phyloP scores from a whole-genome alignment of 1,284 basidiomycete genomes.

The Marasmius sp. region DNA sequence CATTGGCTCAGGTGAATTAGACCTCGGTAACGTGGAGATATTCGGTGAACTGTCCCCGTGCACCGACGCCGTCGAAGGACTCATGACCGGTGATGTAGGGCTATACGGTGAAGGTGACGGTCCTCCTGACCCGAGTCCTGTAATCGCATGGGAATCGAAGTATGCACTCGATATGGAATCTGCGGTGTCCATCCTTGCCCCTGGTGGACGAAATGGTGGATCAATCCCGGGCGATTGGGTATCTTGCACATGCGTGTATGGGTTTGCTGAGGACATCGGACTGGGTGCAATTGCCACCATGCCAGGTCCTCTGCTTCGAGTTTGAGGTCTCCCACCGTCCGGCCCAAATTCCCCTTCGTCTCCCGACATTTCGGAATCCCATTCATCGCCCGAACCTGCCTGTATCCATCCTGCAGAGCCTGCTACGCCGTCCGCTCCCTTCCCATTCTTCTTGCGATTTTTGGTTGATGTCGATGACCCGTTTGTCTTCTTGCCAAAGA shows the following conservation, averaged over 20 bases:
- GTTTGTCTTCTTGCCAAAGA: background rate
- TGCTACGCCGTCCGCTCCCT: constrained; percentile 20
- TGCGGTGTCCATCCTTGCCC: constrained; percentile 1
- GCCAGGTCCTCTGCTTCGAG: background rate
- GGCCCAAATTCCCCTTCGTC: constrained; percentile 3
- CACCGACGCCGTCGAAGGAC: background rate
- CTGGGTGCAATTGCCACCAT: background rate
- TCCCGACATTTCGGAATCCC: constrained; percentile 84
- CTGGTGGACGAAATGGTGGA: constrained; percentile 11
- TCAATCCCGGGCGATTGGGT: background rate
- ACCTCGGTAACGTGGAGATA: background rate
- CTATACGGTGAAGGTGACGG: background rate
- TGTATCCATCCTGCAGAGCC: constrained; percentile 40
- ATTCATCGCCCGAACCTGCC: constrained; percentile 28
- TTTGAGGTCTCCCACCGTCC: background rate
- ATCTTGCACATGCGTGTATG: background rate
- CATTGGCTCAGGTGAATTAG: constrained; percentile 3
- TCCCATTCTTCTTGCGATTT: constrained; percentile 7
- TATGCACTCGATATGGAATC: constrained; percentile 9
- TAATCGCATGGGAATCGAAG: background rate
- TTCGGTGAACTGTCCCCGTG: too few species aligned
- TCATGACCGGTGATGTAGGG: background rate
- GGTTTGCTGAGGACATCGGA: background rate
- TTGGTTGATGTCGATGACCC: constrained; percentile 12
- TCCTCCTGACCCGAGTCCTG: background rate